Conservation (phyloP, 208 protist species). For the Blechomonas ayalai region DNA sequence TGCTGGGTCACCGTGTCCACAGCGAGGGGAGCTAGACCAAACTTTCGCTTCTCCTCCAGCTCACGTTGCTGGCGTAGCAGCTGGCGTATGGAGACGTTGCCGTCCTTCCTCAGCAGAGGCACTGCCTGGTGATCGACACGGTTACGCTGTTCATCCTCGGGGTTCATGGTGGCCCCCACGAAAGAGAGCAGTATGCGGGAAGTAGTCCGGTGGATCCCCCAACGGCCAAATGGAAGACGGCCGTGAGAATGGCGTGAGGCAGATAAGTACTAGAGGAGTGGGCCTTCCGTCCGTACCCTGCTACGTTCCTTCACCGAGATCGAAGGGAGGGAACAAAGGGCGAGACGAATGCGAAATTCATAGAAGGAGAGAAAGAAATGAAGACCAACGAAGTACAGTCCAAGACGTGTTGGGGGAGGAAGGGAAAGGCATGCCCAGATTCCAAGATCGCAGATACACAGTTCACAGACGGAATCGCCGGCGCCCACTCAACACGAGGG, state of each 20-base stretch:
- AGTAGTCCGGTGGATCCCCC: neutral
- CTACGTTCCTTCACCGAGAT: too few relatives aligned
- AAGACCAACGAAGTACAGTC: too few relatives aligned
- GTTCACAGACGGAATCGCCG: too few relatives aligned
- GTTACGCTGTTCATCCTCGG: neutral
- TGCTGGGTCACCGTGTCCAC: conserved; percentile 69
- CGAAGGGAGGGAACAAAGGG: too few relatives aligned
- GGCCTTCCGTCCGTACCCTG: too few relatives aligned
- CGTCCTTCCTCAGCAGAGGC: too few relatives aligned
- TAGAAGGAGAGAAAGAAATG: too few relatives aligned
- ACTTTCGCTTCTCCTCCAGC: conserved; percentile 84
- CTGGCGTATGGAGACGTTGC: conserved; percentile 49
- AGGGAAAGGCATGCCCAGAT: too few relatives aligned
- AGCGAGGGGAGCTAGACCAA: conserved; percentile 72
- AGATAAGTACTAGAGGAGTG: neutral
- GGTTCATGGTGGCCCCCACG: neutral
- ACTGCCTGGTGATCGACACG: conserved; percentile 18
- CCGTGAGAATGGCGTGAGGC: neutral
- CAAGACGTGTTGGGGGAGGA: too few relatives aligned
- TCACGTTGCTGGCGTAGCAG: conserved; percentile 69
- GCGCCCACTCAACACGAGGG: too few relatives aligned
- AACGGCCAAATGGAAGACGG: neutral
- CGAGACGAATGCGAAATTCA: too few relatives aligned
- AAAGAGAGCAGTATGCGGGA: conserved; percentile 4
- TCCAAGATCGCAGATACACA: too few relatives aligned